Evolutionary conservation across 2,329 filamentous ascomycete species (phyloP), one percentile per base, ranked within the genome.

Genomic region (Fusarium liriodendri): DNA sequence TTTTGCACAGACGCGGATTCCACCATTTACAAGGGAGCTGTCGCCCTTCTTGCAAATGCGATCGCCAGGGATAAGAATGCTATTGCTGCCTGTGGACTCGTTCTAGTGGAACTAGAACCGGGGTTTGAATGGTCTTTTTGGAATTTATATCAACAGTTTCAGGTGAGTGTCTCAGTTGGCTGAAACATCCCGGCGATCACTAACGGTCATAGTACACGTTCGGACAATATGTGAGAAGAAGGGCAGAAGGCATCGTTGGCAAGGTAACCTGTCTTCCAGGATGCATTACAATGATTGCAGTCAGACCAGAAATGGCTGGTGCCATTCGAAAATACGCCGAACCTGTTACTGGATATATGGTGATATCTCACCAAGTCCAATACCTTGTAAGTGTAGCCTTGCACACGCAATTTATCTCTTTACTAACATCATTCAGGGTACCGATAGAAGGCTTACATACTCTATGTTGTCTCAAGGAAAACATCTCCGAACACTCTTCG

Each of bases 401-500:
- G n/a, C 13, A 25, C 22, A 1, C 16, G 16, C 4, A 22, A 9
- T 16, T 7, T 18, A 25, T 58, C 14, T 57, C 9, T 45, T 14
- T 14, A 16, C 66, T 71, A 55, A 71, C 38, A 16, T 11, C 20
- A 1, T 18, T 3, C 16, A 76, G 74, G 74, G 74, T 14, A 76
- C 74, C 2, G 74, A 76, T 9, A 66, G 74, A 10, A 62, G 74
- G 13, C 74, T 77, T 0, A 76, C 74, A 0, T 76, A 76, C 33
- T 76, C 74, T 0, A 76, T 76, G 74, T 62, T 76, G 3, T 76
- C 74, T 1, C 74, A 76, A 4, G 74, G 74, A 0, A 45, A 62
- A 11, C 72, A 77, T 10, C 73, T 76, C 0, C 70, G 66, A 5
- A 82, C 80, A 2, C 60, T 82, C 2, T 82, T 82, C 32, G 79